Evolutionary conservation across 2,329 filamentous ascomycete species (phyloP), one percentile per base, ranked within the genome.

Genomic region (Phaeophleospora eucalypticola): DNA sequence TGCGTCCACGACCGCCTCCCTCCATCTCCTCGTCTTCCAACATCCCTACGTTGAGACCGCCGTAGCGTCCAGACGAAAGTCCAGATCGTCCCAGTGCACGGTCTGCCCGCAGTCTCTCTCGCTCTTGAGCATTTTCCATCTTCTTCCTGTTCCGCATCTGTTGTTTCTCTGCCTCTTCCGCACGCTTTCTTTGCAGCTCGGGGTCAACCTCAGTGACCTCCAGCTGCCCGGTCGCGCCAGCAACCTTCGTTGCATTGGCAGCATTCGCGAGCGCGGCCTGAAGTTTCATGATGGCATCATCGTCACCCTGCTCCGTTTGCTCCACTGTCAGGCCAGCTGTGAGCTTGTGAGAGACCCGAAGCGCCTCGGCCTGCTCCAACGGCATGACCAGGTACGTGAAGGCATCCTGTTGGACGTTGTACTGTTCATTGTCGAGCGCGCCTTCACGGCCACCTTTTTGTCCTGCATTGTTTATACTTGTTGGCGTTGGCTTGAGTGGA

Each of bases 331-430:
- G 83, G 51, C 86, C 81, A 52, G 87, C 83, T 8, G 83, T 84
- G 61, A 91, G 76, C 63, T 90, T 87, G 49, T 86, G 85, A 14
- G 88, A 83, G 7, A 86, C 79, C 62, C 87, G 78, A 50, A 90
- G 74, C 18, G 87, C 71, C 50, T 83, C 82, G 36, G 82, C 83
- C 20, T 77, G 75, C 48, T 86, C 73, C 57, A 87, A 81, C 1
- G 86, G 85, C 1, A 84, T 82, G 2, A 83, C 83, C 6, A 87
- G 80, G 60, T 90, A 91, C 58, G 84, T 86, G 65, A 87, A 85
- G 4, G 83, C 80, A 58, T 91, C 87, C 51, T 84, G 78, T 20
- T 81, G 73, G 58, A 83, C 79, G 50, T 82, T 73, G 70, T 86
- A 86, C 2, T 78, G 73, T 58, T 82, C 79, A 58, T 43, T 53